A percentile compares a stretch with the other conserved stretches of the same genome.
Evolutionary conservation across 257 asterid species (phyloP).

Genomic region (Pogostemon cablin): DNA sequence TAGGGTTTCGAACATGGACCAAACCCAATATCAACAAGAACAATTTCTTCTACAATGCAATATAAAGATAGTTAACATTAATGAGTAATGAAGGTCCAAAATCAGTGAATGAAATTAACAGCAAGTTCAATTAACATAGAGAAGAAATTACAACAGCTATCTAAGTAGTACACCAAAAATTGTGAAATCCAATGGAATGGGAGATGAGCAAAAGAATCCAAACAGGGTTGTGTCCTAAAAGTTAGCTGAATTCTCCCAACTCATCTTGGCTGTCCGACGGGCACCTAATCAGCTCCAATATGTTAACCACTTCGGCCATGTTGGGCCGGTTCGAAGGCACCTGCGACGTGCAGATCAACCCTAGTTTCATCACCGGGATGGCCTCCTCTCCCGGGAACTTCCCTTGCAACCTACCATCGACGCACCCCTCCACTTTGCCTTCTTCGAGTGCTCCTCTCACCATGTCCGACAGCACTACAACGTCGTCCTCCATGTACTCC

Average conservation of each 20-base stretch:
- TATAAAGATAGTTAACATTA: neutral
- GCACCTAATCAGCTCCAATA: constrained; percentile 77
- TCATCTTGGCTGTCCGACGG: constrained; percentile 73
- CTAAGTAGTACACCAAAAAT: constrained; percentile 35
- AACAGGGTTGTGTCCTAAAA: constrained; percentile 37
- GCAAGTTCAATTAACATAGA: constrained; percentile 32
- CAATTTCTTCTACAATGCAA: neutral
- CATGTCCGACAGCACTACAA: constrained; percentile 86
- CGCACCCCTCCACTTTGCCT: constrained; percentile 75
- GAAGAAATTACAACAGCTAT: constrained; percentile 39
- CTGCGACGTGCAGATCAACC: constrained; percentile 84
- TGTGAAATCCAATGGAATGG: constrained; percentile 25
- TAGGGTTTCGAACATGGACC: too few relatives aligned
- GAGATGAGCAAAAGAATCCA: constrained; percentile 34
- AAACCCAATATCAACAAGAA: too few relatives aligned
- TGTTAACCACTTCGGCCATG: constrained; percentile 84
- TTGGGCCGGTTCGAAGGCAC: constrained; percentile 92
- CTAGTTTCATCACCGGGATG: constrained; percentile 81
- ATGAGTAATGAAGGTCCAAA: constrained; percentile 16
- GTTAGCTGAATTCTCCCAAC: constrained; percentile 41
- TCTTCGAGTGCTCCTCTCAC: constrained; percentile 83
- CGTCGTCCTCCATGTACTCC: constrained; percentile 95
- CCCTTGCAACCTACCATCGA: constrained; percentile 70
- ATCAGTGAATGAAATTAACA: constrained; percentile 35
- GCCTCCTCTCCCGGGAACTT: constrained; percentile 79